Evolutionary conservation across 352 stramenopile genomes (phyloP), one percentile per base, ranked within the genome.

Genomic region (Phytophthora sansomeana): DNA sequence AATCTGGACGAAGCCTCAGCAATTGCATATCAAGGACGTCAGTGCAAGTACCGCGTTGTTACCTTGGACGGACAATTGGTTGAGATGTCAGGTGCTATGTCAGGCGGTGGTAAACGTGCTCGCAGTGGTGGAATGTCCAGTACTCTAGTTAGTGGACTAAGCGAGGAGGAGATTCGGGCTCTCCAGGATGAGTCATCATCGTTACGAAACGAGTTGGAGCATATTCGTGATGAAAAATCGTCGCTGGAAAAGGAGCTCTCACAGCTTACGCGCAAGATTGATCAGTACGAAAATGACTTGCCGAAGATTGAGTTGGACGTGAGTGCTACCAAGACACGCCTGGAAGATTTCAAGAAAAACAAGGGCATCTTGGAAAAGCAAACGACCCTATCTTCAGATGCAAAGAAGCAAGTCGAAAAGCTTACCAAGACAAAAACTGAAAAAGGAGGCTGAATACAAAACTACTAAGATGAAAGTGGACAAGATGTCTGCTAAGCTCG

Each of bases 71-170:
- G 98, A 6, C 92, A 99, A 65, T 69, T 99, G 2, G 99, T 99
- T 35, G 98, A 99, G 51, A 96, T 96, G 38, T 98, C 92, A n/a
- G 98, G 98, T 52, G 98, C 98, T 6, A 99, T 99, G 98, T 97
- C 96, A 5, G 98, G 98, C 55, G 98, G 98, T 75, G 98, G 98
- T 21, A 98, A 97, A 32, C 80, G 74, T 29, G 90, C 96, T 19
- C 84, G 92, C 32, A 96, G 88, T 28, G 97, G 97, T 17, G 94
- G 96, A n/a, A 99, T 99, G 96, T 92, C 83, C 10, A 93, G 78
- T 35, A 85, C 82, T 5, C 74, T 96, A 43, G 50, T 79, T 7
- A 75, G 60, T 4, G 77, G 74, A 4, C 42, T 90, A 29, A 93
- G 78, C 26, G 74, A 90, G 33, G 69, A 66, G 1, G 86, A 97